These are phyloP conservation scores for Arabidopsis hybrid DNA, from an alignment of 441 rosid genomes.

Conservation along the genomic window DNA sequence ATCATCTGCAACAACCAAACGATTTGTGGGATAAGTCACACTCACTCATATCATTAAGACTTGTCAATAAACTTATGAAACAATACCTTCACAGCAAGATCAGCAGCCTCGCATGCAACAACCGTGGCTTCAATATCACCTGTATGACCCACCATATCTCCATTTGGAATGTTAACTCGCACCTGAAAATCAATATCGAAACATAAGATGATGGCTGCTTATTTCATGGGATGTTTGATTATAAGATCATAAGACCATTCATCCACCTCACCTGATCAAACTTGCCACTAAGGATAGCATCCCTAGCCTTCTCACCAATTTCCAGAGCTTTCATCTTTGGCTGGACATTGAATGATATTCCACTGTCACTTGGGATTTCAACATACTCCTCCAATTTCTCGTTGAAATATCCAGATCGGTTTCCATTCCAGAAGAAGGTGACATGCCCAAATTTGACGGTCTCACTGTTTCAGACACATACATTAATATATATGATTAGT, in stretches of 20 bases:
- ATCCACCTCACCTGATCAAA: slow-evolving; percentile 74
- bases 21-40: neutral
- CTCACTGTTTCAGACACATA: slow-evolving; percentile 61
- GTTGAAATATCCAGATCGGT: slow-evolving; percentile 89
- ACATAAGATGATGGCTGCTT: slow-evolving; percentile 2
- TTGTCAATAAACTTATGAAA: neutral
- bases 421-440: slow-evolving; percentile 99
- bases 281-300: slow-evolving; percentile 85
- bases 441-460: slow-evolving; percentile 98
- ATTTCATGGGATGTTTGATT: neutral
- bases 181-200: slow-evolving; percentile 50
- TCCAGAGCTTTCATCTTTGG: slow-evolving; percentile 94
- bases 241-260: slow-evolving; percentile 20
- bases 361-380: slow-evolving; percentile 93
- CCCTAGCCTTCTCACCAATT: slow-evolving; percentile 85
- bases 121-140: slow-evolving; percentile 90
- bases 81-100: slow-evolving; percentile 85
- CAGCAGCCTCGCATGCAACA: slow-evolving; percentile 91
- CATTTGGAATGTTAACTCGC: slow-evolving; percentile 86
- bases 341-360: slow-evolving; percentile 84
- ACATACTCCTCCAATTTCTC: slow-evolving; percentile 79
- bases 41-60: slow-evolving; percentile 10
- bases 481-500: slow-evolving; percentile 15
- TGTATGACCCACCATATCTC: slow-evolving; percentile 99
- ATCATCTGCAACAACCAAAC: slow-evolving; percentile 62